A percentile compares a stretch with the other conserved stretches of the same genome.
Conservation (phyloP, 192 early-diverging fungal species). For the Backusella macrospora region DNA sequence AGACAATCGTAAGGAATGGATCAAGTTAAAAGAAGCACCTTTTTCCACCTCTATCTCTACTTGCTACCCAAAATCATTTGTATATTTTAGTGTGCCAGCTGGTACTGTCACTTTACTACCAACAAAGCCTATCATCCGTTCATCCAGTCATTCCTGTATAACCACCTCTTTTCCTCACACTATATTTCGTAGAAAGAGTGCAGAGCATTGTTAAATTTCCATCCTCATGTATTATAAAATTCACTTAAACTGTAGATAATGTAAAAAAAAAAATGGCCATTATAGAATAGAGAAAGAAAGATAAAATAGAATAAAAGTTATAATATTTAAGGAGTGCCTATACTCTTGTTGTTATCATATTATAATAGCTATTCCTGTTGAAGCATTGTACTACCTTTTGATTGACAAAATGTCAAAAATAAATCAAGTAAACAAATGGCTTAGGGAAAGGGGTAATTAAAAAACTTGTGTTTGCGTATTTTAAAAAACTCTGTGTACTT, state of each 20-base stretch:
- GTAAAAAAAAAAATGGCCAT: background rate
- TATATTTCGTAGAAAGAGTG: conserved; percentile 9
- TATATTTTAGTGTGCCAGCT: background rate
- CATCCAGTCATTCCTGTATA: background rate
- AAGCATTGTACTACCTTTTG: no score
- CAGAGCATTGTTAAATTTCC: conserved; percentile 7
- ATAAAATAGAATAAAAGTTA: no score
- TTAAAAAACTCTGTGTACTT: no score
- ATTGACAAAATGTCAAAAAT: no score
- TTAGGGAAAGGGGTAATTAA: no score
- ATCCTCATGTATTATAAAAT: background rate
- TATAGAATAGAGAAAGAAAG: no score
- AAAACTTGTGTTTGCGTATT: no score
- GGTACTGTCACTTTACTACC: conserved; percentile 2
- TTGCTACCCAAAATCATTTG: background rate
- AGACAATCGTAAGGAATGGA: conserved; percentile 58
- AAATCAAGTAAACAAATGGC: no score
- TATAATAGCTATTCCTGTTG: no score
- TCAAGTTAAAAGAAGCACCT: conserved; percentile 35
- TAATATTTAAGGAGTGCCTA: no score
- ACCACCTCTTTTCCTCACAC: background rate
- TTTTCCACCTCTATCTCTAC: background rate
- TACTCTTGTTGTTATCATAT: no score
- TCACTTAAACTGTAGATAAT: background rate
- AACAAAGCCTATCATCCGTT: conserved; percentile 6